Base-by-base conservation (phyloP, 2,329 filamentous ascomycete genomes). In the Xylariaceae sp. region DNA sequence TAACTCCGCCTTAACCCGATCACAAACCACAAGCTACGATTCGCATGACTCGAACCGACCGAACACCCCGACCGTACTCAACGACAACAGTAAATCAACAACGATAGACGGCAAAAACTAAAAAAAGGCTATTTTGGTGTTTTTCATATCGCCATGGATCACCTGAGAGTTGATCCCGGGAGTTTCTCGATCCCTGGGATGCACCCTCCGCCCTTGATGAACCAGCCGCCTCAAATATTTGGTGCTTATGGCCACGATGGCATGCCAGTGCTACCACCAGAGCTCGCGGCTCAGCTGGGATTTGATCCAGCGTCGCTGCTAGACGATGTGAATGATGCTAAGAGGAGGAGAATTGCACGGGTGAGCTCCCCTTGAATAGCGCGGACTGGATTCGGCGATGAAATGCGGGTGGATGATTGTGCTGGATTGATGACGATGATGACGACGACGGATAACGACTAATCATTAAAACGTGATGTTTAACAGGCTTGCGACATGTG, bases 401-500 rank as follows among this genome's bases (percentile, higher is more conserved):
- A n/a, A n/a, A n/a, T n/a, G n/a, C n/a, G n/a, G n/a, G n/a, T n/a
- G n/a, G n/a, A n/a, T n/a, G n/a, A n/a, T n/a, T n/a, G n/a, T n/a
- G n/a, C n/a, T n/a, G n/a, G n/a, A n/a, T n/a, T n/a, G n/a, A n/a
- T n/a, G n/a, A n/a, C n/a, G n/a, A n/a, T n/a, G n/a, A n/a, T n/a
- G n/a, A n/a, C n/a, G n/a, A n/a, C n/a, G n/a, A n/a, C n/a, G n/a
- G n/a, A n/a, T n/a, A n/a, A n/a, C 21, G 39, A 33, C 49, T 54
- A 37, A 54, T 44, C 25, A 27, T 22, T 36, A n/a, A n/a, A n/a
- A n/a, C n/a, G 33, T 37, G 27, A 23, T 16, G 37, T 25, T 21
- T 35, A 22, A 33, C 45, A 91, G 87, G 90, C 90, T 41, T 95
- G 90, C 71, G 91, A 95, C 60, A 94, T 95, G 90, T 97, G 92